Evolutionary conservation across 306 rosid genomes (phyloP).

Genomic region (Luffa acutangula): DNA sequence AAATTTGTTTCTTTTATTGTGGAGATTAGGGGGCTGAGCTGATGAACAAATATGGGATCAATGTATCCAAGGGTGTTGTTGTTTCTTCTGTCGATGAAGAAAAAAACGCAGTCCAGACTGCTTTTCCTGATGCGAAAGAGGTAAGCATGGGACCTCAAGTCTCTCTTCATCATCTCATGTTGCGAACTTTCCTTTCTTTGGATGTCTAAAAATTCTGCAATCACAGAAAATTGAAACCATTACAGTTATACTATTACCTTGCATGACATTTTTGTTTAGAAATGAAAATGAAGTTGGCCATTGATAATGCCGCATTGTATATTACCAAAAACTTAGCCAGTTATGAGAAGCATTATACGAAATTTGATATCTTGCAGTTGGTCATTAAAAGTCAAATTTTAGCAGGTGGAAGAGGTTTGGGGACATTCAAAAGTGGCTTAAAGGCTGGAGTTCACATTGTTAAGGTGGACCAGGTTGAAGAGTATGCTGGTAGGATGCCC

Average conservation of each 20-base stretch:
- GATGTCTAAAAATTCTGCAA: background rate
- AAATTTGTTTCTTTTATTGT: background rate
- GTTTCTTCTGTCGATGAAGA: slow-evolving; percentile 32
- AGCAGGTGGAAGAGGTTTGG: slow-evolving; percentile 98
- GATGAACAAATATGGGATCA: slow-evolving; percentile 82
- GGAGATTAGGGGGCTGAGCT: slow-evolving; percentile 75
- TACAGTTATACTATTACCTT: background rate
- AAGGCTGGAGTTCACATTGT: slow-evolving; percentile 97
- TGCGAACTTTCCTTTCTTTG: background rate
- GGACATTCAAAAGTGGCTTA: slow-evolving; percentile 85
- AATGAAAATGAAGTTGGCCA: background rate
- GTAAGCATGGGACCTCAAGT: slow-evolving; percentile 13
- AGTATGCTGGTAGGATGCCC: slow-evolving; percentile 58
- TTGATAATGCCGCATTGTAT: background rate
- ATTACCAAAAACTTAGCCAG: background rate
- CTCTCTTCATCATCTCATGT: background rate
- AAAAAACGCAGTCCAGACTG: slow-evolving; percentile 39
- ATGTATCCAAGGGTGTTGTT: slow-evolving; percentile 52
- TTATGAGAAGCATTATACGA: slow-evolving; percentile 9
- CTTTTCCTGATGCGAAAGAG: slow-evolving; percentile 51
- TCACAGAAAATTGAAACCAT: background rate
- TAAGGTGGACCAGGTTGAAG: slow-evolving; percentile 73
- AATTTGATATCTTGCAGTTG: slow-evolving; percentile 34
- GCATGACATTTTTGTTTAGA: background rate
- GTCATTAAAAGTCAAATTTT: slow-evolving; percentile 69